Base-by-base conservation (phyloP, 495 filamentous ascomycete genomes). In the Neurospora sublineolata region DNA sequence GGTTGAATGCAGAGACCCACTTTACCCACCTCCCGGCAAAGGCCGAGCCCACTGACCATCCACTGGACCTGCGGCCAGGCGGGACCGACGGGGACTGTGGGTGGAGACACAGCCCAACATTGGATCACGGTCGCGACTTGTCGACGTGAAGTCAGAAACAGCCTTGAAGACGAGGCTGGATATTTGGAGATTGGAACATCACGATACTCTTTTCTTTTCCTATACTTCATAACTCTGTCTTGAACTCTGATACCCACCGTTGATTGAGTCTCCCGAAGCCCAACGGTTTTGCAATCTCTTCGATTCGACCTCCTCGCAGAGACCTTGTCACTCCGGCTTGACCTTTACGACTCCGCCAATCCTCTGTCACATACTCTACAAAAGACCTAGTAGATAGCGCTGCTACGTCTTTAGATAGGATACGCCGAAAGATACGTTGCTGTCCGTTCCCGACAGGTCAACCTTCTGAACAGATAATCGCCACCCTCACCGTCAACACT, bases 151-250 rank as follows among this genome's bases (percentile, higher is more conserved):
- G 14, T 60, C 27, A 18, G 52, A 72, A 74, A 69, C 70, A 72
- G 73, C 67, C 70, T 69, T 74, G 38, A 37, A 41, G 68, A 70
- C 69, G 41, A 60, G 37, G 68, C 42, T 71, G 72, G 60, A 40
- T 42, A 68, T 37, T 60, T 33, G 27, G 27, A 60, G 12, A 8
- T 60, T 60, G 23, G 3, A 60, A 60, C 27, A 30, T 33, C 14
- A 33, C 52, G 6, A 33, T 60, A 60, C 6, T 60, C 6, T 16
- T 60, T 33, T 30, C 52, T 52, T 27, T 27, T 20, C 46, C 46
- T 12, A 52, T 27, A 27, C 20, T 27, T 23, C 10, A 23, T 27
- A 11, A 12, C 10, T 52, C 11, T 23, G 10, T 52, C 10, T 14
- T 23, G 11, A 52, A 1, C 20, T 12, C 52, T 30, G 52, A 33